Evolutionary conservation across 495 filamentous ascomycete genomes (phyloP), one percentile per base, ranked within the genome.

Genomic region (Daldinia childiae): DNA sequence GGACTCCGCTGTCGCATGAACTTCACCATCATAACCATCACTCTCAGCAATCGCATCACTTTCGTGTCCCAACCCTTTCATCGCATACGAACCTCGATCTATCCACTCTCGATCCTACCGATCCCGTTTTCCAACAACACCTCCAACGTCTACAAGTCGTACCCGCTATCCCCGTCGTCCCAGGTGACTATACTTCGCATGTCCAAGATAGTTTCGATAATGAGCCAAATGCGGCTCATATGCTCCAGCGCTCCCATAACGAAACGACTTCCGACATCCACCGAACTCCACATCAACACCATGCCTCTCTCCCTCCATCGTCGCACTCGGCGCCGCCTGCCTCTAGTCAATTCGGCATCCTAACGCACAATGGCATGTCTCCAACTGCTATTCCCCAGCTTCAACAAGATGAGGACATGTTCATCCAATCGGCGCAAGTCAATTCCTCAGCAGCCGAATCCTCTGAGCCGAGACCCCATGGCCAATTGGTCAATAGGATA

Each of bases 401-500:
- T 61, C 79, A 82, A 41, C 69, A 74, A n/a, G 75, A 77, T 4
- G 74, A 76, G 27, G 72, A 78, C 27, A 62, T 74, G 8, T 70
- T 77, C 34, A 48, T 66, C 27, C 69, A 74, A 3, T 69, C 58
- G 12, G 60, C 56, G 24, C 59, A 71, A 54, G 66, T 75, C 32
- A 64, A 65, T 64, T 58, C 75, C 24, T 68, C 77, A 6, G 57
- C 54, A n/a, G 66, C 76, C 39, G 81, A 80, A 14, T 68, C 73
- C 9, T 57, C 74, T 12, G 81, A 77, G 73, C 78, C 74, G 71
- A 82, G 76, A 81, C 86, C 45, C 81, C 90, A 78, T 79, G 89
- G 75, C 74, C 87, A 77, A 82, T 77, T 82, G 29, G 71, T 87
- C 43, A 80, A 85, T 66, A 90, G 84, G 77, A 80, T 89, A 62